Evolutionary conservation across 176 grass and related monocot genomes (phyloP).

Genomic region (Hsuehochloa calcarea): DNA sequence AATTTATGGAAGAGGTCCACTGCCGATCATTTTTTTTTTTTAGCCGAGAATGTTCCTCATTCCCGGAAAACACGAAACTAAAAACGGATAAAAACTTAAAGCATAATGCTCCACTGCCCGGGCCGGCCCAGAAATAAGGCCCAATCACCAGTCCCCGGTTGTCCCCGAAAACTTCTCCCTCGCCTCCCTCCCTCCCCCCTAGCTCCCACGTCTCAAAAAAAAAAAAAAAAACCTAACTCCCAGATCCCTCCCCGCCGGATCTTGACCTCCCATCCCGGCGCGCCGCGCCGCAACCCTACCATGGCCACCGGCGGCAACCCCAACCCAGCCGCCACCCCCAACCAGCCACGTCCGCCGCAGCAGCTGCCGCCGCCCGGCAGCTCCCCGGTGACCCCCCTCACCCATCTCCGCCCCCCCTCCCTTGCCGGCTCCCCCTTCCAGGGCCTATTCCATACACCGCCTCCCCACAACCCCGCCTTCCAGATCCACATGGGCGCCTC

Average conservation of each 20-base stretch:
- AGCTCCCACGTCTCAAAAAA: constrained; percentile 6
- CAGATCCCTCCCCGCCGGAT: constrained; percentile 19
- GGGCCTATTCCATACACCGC: too few relatives aligned
- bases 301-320: constrained; percentile 52
- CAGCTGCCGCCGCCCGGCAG: constrained; percentile 34
- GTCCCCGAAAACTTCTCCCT: not conserved
- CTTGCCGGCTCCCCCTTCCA: too few relatives aligned
- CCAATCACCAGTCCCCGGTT: not conserved
- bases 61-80: not conserved
- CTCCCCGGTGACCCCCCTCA: constrained; percentile 45
- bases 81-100: not conserved
- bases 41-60: not conserved
- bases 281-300: not conserved
- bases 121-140: constrained; percentile 14
- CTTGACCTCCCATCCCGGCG: not conserved
- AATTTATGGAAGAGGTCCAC: too few relatives aligned
- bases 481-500: too few relatives aligned
- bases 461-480: too few relatives aligned
- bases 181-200: constrained; percentile 28
- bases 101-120: not conserved
- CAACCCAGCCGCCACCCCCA: constrained; percentile 12
- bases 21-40: too few relatives aligned
- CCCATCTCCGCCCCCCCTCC: constrained; percentile 46
- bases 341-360: constrained; percentile 31
- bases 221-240: constrained; percentile 42